These are phyloP conservation scores for Cyclocybe cylindracea DNA, from an alignment of 768 basidiomycete genomes.

Conservation along the genomic window DNA sequence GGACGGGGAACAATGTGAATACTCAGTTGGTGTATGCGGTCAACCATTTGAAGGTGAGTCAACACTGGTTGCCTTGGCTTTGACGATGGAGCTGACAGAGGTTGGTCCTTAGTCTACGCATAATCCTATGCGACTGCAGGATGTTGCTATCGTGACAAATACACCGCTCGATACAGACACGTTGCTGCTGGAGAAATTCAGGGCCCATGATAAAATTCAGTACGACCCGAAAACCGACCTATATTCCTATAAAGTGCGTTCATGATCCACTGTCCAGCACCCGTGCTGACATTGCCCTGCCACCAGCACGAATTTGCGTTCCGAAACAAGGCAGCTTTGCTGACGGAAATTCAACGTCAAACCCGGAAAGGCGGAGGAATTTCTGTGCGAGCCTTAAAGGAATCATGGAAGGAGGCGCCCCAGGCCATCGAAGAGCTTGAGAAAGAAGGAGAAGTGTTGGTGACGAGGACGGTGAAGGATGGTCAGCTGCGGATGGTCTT, in stretches of 20 bases:
- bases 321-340: slow-evolving; percentile 77
- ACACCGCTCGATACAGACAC: slow-evolving; percentile 75
- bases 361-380: slow-evolving; percentile 85
- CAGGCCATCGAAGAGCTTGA: slow-evolving; percentile 87
- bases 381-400: slow-evolving; percentile 80
- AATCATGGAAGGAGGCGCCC: slow-evolving; percentile 89
- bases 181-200: slow-evolving; percentile 78
- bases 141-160: slow-evolving; percentile 79
- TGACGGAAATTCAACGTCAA: slow-evolving; percentile 85
- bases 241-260: slow-evolving; percentile 79
- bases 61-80: background rate
- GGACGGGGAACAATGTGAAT: slow-evolving; percentile 77
- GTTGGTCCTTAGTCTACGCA: slow-evolving; percentile 49
- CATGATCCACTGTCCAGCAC: background rate
- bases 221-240: slow-evolving; percentile 84
- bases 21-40: slow-evolving; percentile 88
- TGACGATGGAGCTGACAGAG: slow-evolving; percentile 1
- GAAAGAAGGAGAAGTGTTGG: slow-evolving; percentile 83
- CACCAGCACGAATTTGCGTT: slow-evolving; percentile 83
- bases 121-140: slow-evolving; percentile 85
- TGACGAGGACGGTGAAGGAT: slow-evolving; percentile 85
- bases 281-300: background rate
- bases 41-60: slow-evolving; percentile 71
- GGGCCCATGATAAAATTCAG: slow-evolving; percentile 73
- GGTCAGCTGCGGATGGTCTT: slow-evolving; percentile 84